Base-by-base conservation (phyloP, 768 basidiomycete genomes). In the Fibroporia radiculosa region DNA sequence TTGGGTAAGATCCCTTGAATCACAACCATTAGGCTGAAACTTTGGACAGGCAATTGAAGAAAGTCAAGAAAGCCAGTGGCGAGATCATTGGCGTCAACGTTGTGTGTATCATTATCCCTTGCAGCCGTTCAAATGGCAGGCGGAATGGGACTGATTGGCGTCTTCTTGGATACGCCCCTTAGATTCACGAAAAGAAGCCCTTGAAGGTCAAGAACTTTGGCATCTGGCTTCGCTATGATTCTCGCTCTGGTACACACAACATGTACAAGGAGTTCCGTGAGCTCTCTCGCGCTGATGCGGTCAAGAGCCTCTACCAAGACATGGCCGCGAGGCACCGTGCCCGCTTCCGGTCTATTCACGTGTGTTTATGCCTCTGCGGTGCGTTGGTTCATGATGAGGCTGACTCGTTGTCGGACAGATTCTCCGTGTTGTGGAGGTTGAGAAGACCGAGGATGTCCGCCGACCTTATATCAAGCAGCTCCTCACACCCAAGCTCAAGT, bases 261-360 rank as follows among this genome's bases (percentile, higher is more conserved):
- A 95, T 97, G 93, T 96, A 96, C 87, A 93, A 93, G 80, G 87
- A 90, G 69, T 97, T 90, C 86, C 90, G 93, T 62, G 95, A 98
- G 59, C 84, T 99, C 57, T 77, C 77, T 56, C 84, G 96, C 53
- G 84, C 90, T 49, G 93, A 90, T 64, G 95, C 96, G 47, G 96
- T 98, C 65, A 93, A 88, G 77, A 76, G 83, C 57, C 69, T 97
- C 66, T 98, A 98, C 81, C 95, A 98, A 73, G 95, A 98, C 71
- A 97, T 99, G 95, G 91, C 96, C 60, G 93, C 96, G 51, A 80
- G 93, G 56, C 95, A 99, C 70, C 92, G 95, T 71, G 96, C 96
- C 54, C 92, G 96, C 65, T 97, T 98, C 84, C 80, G 95, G 69
- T 97, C 91, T 34, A 93, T 98, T 68, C 93, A 95, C 68, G 90